Evolutionary conservation across 768 basidiomycete species (phyloP), one percentile per base, ranked within the genome.

Genomic region (Amanita inopinata): DNA sequence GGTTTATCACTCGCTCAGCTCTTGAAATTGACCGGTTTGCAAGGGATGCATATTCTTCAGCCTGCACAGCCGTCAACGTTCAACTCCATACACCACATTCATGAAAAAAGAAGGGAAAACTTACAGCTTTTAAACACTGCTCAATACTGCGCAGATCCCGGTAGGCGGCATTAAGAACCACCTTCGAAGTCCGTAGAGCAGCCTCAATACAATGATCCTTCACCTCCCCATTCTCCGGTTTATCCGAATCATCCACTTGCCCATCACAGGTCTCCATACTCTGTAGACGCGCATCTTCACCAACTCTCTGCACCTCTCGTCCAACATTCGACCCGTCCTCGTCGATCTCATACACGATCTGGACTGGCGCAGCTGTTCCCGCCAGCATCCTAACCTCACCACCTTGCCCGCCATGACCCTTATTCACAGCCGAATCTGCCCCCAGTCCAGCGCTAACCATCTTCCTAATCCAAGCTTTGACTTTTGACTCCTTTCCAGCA

Each of bases 391-490:
- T 31, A 11, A 30, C 10, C 19, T 19, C 30, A 27, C 23, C 40
- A 14, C 40, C 32, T 24, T 15, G 32, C 4, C 12, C 19, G 3
- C 6, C 20, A n/a, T 33, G 32, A 30, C 25, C 14, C n/a, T 22
- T 20, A 14, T 14, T 32, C 10, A 23, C 22, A n/a, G 15, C 27
- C 8, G 14, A 19, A 31, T 41, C 20, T 10, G 30, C 40, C 6
- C 23, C 33, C 17, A 17, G 11, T 1, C 40, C 40, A 14, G 7
- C 27, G 15, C n/a, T 50, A 20, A 81, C 64, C 47, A 80, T 80
- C 48, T 72, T 74, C 59, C 70, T 76, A 52, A 78, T 59, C 82
- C 82, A 83, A 3, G 72, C 66, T 49, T 74, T 80, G 33, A 83
- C 54, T 48, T 67, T 74, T 34, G 71, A 66, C 3, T 41, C 40